Base-by-base conservation (phyloP, 805 yeast genomes). In the Ogataea paraovalis region DNA sequence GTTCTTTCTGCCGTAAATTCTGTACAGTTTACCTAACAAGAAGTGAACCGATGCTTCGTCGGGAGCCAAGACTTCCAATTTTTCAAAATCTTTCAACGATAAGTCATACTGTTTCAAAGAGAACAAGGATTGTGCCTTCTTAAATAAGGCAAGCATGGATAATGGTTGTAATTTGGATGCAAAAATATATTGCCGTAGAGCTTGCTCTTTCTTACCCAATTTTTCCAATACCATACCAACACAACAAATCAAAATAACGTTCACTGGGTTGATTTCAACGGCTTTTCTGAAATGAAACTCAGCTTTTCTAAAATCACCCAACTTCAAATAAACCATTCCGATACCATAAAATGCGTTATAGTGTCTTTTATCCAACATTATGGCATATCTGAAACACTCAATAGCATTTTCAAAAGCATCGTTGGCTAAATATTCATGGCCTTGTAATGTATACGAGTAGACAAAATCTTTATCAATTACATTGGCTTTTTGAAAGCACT, bases 331-430 rank as follows among this genome's bases (percentile, higher is more conserved):
- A 25, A 90, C 95, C 92, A 90, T 89, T 7, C 98, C 99, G 47
- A 94, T 78, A 23, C 99, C 99, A 60, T 94, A 94, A 59, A 91
- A 81, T 0, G 98, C 97, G 66, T 92, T 94, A 66, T 91, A 94
- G 62, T 89, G 97, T 48, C 90, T 74, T 41, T 83, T 75, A 59
- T 92, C 96, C 38, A 83, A 74, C 21, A 84, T 70, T 41, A 94
- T 72, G 3, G 97, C 95, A 52, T 75, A 73, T 33, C 96, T 68
- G 74, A 90, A 94, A 51, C 88, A 80, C 47, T 85, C 87, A 51
- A 86, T 76, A 0, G 99, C 97, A 61, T 82, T 79, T 61, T 90
- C 97, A 67, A 85, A 87, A 33, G 95, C 90, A 68, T 95, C 99
- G 58, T 80, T 88, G 2, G 92, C 77, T 30, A 88, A 80, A 60